Base-by-base conservation (phyloP, 1,139 yeast genomes). In the Lodderomyces margitis region DNA sequence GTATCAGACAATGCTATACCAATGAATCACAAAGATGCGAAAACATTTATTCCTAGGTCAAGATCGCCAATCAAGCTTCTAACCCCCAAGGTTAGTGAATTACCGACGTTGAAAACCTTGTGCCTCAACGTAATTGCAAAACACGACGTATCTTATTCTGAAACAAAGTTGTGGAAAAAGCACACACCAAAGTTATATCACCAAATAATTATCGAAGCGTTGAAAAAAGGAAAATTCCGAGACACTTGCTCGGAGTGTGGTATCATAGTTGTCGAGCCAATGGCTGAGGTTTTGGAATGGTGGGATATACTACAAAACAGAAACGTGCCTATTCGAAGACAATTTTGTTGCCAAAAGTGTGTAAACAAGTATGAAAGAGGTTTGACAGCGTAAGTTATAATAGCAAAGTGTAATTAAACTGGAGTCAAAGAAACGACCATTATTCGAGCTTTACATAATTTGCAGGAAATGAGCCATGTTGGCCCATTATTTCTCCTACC, bases 401-500 rank as follows among this genome's bases (percentile, higher is more conserved):
- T n/a, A n/a, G n/a, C n/a, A n/a, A n/a, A n/a, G n/a, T n/a, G n/a
- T n/a, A n/a, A n/a, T n/a, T n/a, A n/a, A n/a, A n/a, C n/a, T n/a
- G n/a, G 14, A 49, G 44, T 25, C 5, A 17, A 19, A 8, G 16
- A 14, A 17, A 32, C 14, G 4, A 32, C 7, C 8, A 34, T 32
- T 12, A 33, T 21, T 33, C 36, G 21, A 48, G 43, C 38, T 55
- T 48, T 15, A 78, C 81, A 52, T 80, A 80, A 54, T 77, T 81
- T 5, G 65, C 54, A 5, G 88, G 87, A 51, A 82, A 79, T 15
- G 66, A 48, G 0, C 87, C 88, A 20, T 57, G 47, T 19, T 57
- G 49, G 0, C 78, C 83, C 37, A 68, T 62, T 5, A 70, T 50
- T 50, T 70, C 70, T 2, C 87, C 87, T 46, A 69, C 70, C 85